Percentiles rank a stretch among this genome's conserved stretches.
phyloP scores from a whole-genome alignment of 768 basidiomycete genomes.

The Lactarius evosmus region DNA sequence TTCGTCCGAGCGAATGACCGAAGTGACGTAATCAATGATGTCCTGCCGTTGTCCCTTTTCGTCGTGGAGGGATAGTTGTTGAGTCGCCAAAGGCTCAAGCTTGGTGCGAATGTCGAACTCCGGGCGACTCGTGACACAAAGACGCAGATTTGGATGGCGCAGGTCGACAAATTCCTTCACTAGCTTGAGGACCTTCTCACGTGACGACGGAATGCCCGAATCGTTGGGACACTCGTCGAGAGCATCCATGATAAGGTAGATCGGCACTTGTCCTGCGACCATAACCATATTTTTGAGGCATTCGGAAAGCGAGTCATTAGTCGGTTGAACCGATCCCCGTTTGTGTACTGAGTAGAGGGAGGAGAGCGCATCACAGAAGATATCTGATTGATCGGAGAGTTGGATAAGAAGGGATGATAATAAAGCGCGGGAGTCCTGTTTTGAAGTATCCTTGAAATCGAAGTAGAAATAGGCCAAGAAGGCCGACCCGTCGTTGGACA shows the following conservation, averaged over 20 bases:
- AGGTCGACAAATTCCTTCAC: background rate
- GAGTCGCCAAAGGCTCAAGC: background rate
- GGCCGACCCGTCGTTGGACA: background rate
- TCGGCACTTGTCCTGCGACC: background rate
- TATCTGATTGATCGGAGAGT: background rate
- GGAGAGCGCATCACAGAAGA: background rate
- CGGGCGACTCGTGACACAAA: background rate
- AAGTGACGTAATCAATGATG: background rate
- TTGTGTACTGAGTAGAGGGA: background rate
- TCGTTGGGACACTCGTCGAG: constrained; percentile 8
- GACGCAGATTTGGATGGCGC: background rate
- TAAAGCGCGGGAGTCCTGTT: background rate
- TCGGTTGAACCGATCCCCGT: background rate
- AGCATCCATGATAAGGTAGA: background rate
- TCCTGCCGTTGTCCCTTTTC: background rate
- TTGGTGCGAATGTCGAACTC: background rate
- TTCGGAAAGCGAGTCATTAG: background rate
- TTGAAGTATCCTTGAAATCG: background rate
- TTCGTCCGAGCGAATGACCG: background rate
- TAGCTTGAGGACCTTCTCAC: background rate
- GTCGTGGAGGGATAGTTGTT: background rate
- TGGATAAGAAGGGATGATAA: background rate
- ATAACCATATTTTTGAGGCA: background rate
- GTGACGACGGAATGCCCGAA: background rate
- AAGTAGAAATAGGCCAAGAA: background rate